Base-by-base conservation (phyloP, 106 monocot genomes). In the Vanilla planifolia region DNA sequence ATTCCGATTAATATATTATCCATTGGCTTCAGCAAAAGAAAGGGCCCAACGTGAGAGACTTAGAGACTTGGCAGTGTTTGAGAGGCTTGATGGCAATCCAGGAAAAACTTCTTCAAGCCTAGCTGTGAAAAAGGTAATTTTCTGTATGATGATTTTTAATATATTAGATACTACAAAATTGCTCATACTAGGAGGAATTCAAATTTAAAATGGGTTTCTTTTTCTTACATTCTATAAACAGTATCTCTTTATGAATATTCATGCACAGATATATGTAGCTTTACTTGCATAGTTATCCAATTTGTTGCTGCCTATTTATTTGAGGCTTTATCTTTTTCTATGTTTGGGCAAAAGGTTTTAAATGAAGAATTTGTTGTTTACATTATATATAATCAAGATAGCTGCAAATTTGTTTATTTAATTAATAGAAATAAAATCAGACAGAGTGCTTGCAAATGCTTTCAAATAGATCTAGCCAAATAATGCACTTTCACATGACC, bases 51-150 rank as follows among this genome's bases (percentile, higher is more conserved):
- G 94, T 61, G 89, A 94, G 72, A 59, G 76, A 48, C 76, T 89
- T 2, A 89, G 94, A 71, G 94, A 94, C 64, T 65, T 94, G 44
- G 62, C 94, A 14, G 64, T 94, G 40, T 86, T 94, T 73, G 89
- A 94, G 60, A 81, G 94, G 68, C 60, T 94, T 56, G 62, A 83
- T 75, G 94, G 94, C 63, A 72, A 89, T 81, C 77, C 75, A 19
- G 64, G 59, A 25, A 83, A 63, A 60, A 86, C 89, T 44, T 80
- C 89, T 73, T 41, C 89, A 25, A 47, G 28, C 51, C 73, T 94
- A 43, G 94, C 94, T 63, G 86, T 89, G 5, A 94, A 94, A 70
- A 94, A 94, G 81, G 94, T 91, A 48, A 78, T n/a, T 20, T 44
- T 52, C 6, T 56, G 3, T 2, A 34, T 35, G 9, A 57, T 9